Conservation (phyloP, 306 rosid species). For the Pyrus pyrifolia region DNA sequence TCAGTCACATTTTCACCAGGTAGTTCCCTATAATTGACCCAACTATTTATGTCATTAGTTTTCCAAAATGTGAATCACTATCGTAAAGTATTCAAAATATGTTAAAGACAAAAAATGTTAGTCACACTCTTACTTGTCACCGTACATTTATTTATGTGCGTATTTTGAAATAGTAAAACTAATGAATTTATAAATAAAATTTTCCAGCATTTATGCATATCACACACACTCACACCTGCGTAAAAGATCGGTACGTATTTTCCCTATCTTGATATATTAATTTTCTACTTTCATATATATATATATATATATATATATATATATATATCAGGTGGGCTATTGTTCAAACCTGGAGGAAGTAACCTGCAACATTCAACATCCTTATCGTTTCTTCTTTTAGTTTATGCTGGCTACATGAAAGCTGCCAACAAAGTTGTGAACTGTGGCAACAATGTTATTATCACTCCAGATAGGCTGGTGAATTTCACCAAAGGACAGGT, state of each 20-base stretch:
- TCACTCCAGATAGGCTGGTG: neutral
- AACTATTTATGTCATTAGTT: neutral
- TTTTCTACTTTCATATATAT: too few species aligned
- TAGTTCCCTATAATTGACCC: neutral
- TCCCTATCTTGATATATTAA: too few species aligned
- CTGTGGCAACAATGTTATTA: neutral
- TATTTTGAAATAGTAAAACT: too few species aligned
- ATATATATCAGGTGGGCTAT: neutral
- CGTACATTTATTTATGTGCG: too few species aligned
- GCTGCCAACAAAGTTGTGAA: neutral
- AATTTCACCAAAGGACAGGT: neutral
- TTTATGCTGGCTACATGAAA: neutral
- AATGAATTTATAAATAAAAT: too few species aligned
- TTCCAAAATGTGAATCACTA: neutral
- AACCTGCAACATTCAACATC: neutral
- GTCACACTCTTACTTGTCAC: too few species aligned
- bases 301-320: too few species aligned
- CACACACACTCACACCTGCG: too few species aligned
- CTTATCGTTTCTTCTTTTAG: neutral
- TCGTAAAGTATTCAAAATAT: neutral
- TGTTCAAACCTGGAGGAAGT: neutral
- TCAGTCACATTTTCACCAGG: neutral
- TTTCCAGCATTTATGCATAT: too few species aligned
- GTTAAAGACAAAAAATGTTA: neutral
- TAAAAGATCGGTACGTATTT: too few species aligned